A percentile compares a stretch with the other conserved stretches of the same genome.
Conservation (phyloP, 345 rosid species). For the Acer campestre region DNA sequence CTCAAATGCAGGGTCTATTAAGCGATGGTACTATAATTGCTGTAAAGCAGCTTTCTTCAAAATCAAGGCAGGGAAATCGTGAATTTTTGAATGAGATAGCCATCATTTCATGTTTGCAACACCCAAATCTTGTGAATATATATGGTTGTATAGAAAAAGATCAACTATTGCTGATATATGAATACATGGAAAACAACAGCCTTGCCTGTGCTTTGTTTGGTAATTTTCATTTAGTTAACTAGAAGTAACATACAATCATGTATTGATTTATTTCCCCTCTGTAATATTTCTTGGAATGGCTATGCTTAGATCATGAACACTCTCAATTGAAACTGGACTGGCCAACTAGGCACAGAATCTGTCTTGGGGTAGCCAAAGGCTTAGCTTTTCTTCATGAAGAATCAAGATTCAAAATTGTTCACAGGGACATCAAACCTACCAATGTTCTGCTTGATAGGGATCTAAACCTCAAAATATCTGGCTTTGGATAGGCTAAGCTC, state of each 20-base stretch:
- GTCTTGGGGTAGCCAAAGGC: conserved; percentile 62
- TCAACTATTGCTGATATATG: conserved; percentile 30
- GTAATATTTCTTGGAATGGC: conserved; percentile 7
- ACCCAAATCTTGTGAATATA: conserved; percentile 34
- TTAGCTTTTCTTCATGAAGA: conserved; percentile 64
- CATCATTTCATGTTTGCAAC: conserved; percentile 28
- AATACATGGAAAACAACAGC: conserved; percentile 36
- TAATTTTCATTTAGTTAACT: conserved; percentile 12
- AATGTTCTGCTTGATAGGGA: conserved; percentile 53
- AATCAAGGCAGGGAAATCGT: conserved; percentile 37
- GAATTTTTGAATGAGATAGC: conserved; percentile 36
- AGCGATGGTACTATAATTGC: conserved; percentile 25
- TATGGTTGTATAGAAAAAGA: conserved; percentile 35
- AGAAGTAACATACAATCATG: not conserved
- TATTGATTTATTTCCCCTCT: not conserved
- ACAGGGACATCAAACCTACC: conserved; percentile 67
- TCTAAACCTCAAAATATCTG: conserved; percentile 62
- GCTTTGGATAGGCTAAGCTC: conserved; percentile 67
- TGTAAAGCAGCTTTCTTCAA: conserved; percentile 33
- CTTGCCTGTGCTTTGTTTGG: conserved; percentile 30
- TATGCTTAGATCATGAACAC: conserved; percentile 35
- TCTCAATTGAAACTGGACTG: conserved; percentile 46
- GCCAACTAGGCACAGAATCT: conserved; percentile 49
- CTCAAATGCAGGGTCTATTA: conserved; percentile 25
- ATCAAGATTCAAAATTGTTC: conserved; percentile 59